phyloP scores from a whole-genome alignment of 805 yeast genomes.

The Candida michaelii region DNA sequence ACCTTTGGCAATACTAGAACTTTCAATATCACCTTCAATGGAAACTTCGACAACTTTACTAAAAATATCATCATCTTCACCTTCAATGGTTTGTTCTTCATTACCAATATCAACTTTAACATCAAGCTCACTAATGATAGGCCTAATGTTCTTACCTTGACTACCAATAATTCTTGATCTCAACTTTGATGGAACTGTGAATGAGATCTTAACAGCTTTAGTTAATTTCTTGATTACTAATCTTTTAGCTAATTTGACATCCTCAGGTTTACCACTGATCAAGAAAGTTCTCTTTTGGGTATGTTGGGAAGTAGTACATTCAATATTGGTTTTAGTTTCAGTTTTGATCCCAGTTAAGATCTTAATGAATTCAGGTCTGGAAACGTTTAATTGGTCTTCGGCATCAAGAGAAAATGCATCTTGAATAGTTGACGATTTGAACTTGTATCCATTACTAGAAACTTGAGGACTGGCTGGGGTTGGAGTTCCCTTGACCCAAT shows the following conservation, averaged over 20 bases:
- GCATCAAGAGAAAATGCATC: slow-evolving; percentile 76
- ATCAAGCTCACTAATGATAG: slow-evolving; percentile 67
- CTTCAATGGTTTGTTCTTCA: slow-evolving; percentile 29
- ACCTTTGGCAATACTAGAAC: slow-evolving; percentile 70
- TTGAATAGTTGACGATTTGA: slow-evolving; percentile 60
- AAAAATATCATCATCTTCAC: slow-evolving; percentile 49
- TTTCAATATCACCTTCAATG: slow-evolving; percentile 82
- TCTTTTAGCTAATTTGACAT: slow-evolving; percentile 69
- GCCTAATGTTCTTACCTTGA: slow-evolving; percentile 78
- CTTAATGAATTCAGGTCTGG: slow-evolving; percentile 66
- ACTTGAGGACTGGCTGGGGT: slow-evolving; percentile 18
- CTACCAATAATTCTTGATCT: slow-evolving; percentile 84
- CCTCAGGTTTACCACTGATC: slow-evolving; percentile 69
- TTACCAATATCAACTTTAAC: slow-evolving; percentile 69
- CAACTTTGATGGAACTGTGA: slow-evolving; percentile 72
- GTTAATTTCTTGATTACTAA: slow-evolving; percentile 75
- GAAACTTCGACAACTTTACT: slow-evolving; percentile 61
- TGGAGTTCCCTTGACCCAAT: slow-evolving; percentile 42
- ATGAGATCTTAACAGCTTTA: slow-evolving; percentile 61
- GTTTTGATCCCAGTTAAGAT: slow-evolving; percentile 63
- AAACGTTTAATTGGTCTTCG: slow-evolving; percentile 62
- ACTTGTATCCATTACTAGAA: slow-evolving; percentile 27
- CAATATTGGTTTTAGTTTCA: slow-evolving; percentile 64
- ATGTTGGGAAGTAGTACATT: slow-evolving; percentile 75
- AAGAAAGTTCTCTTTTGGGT: slow-evolving; percentile 80